Evolutionary conservation across 106 monocot genomes (phyloP).

Genomic region (Alisma plantagoaquatica): DNA sequence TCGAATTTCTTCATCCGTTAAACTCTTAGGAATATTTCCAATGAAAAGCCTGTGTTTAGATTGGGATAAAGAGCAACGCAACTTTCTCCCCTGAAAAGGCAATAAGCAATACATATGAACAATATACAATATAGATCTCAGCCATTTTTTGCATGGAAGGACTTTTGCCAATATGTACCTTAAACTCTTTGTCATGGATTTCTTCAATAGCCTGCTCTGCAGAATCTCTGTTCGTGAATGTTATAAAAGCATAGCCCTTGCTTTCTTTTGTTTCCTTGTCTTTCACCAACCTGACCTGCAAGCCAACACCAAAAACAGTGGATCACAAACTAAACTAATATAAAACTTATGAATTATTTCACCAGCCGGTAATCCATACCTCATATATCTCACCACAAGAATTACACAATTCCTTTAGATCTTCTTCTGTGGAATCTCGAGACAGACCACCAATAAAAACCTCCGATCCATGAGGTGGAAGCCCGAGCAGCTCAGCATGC

Average conservation of each 20-base stretch:
- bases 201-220: slow-evolving; percentile 86
- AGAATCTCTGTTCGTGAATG: slow-evolving; percentile 58
- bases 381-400: slow-evolving; percentile 85
- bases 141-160: background rate
- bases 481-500: slow-evolving; percentile 59
- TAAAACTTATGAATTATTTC: background rate
- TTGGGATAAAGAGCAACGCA: slow-evolving; percentile 95
- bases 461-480: slow-evolving; percentile 95
- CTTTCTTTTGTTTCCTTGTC: slow-evolving; percentile 86
- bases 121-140: too few relatives aligned
- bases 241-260: slow-evolving; percentile 92
- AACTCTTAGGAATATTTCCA: slow-evolving; percentile 90
- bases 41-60: slow-evolving; percentile 83
- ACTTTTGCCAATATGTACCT: slow-evolving; percentile 24
- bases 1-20: slow-evolving; percentile 77
- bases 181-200: slow-evolving; percentile 81
- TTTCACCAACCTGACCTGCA: slow-evolving; percentile 65
- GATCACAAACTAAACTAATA: background rate
- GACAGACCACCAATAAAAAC: slow-evolving; percentile 92
- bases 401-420: slow-evolving; percentile 76
- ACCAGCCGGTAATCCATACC: slow-evolving; percentile 23
- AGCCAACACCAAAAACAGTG: background rate
- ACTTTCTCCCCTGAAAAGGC: slow-evolving; percentile 58
- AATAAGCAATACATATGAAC: background rate
- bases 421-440: slow-evolving; percentile 67